Percentiles rank a stretch among this genome's conserved stretches.
Conservation (phyloP, 306 rosid species). For the Cicer pinnatifidum region DNA sequence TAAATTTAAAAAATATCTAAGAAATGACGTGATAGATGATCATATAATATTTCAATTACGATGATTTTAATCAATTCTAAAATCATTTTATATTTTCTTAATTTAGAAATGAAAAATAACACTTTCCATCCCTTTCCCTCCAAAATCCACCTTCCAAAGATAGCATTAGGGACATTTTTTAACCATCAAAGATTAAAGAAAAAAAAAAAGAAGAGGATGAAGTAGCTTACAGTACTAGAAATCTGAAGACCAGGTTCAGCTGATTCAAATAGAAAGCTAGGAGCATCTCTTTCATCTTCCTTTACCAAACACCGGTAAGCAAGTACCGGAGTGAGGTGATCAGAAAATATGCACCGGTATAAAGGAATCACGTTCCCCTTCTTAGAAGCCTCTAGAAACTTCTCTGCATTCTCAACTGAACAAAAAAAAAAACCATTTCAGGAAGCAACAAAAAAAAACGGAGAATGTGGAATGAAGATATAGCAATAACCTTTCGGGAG, state of each 20-base stretch:
- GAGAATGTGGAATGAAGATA: neutral
- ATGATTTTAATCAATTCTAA: no score
- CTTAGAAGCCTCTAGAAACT: conserved; percentile 78
- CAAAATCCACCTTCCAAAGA: no score
- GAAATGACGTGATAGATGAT: no score
- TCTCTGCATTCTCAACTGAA: conserved; percentile 65
- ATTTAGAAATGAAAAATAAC: no score
- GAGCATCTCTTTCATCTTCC: conserved; percentile 96
- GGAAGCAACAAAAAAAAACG: neutral
- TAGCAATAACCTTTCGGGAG: conserved; percentile 51
- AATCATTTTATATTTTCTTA: no score
- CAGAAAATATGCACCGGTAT: conserved; percentile 75
- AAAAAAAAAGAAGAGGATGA: neutral
- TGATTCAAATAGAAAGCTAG: conserved; percentile 88
- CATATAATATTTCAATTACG: no score
- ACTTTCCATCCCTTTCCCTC: no score
- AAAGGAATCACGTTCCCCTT: conserved; percentile 86
- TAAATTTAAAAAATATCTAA: no score
- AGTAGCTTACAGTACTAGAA: conserved; percentile 67
- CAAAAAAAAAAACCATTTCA: conserved; percentile 7
- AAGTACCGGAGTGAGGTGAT: conserved; percentile 92
- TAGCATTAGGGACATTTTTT: no score
- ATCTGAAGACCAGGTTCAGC: conserved; percentile 79
- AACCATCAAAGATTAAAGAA: neutral
- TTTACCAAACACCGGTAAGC: conserved; percentile 96